These are phyloP conservation scores for Nepenthes alata DNA, from an alignment of 179 eudicot species.

Conservation along the genomic window DNA sequence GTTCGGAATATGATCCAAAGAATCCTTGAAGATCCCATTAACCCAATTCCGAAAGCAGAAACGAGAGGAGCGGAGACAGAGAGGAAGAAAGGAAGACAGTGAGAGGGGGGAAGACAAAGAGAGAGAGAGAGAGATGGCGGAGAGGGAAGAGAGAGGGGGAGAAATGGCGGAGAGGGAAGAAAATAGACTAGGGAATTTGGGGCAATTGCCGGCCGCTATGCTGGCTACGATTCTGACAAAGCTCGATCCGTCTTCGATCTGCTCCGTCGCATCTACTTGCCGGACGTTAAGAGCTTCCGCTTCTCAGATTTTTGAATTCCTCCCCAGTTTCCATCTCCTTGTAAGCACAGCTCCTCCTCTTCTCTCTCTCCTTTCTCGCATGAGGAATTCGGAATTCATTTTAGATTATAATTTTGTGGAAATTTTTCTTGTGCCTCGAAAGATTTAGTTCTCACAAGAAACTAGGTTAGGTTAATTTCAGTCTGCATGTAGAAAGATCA, in stretches of 20 bases:
- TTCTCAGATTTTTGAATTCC: constrained; percentile 48
- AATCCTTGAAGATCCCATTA: no score
- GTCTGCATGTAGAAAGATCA: no score
- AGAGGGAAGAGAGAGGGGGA: constrained; percentile 6
- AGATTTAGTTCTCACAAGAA: no score
- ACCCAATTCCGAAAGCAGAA: no score
- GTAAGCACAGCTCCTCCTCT: constrained; percentile 24
- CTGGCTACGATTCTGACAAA: constrained; percentile 59
- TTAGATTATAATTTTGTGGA: not conserved
- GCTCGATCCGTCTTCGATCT: constrained; percentile 70
- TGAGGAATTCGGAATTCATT: not conserved
- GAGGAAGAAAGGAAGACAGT: no score
- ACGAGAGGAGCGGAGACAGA: no score
- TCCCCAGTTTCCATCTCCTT: constrained; percentile 60
- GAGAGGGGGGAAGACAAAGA: no score
- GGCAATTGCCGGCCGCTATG: constrained; percentile 49
- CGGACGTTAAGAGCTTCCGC: constrained; percentile 55
- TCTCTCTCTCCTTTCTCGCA: not conserved
- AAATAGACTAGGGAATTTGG: constrained; percentile 11
- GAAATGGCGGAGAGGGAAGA: constrained; percentile 17
- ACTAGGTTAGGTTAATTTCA: no score
- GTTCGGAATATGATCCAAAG: no score
- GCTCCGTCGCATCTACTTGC: constrained; percentile 67
- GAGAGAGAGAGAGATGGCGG: constrained; percentile 5
- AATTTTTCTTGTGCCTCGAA: no score